A percentile compares a stretch with the other conserved stretches of the same genome.
phyloP scores from a whole-genome alignment of 2,329 filamentous ascomycete species.

The Furcasterigmium sp. region DNA sequence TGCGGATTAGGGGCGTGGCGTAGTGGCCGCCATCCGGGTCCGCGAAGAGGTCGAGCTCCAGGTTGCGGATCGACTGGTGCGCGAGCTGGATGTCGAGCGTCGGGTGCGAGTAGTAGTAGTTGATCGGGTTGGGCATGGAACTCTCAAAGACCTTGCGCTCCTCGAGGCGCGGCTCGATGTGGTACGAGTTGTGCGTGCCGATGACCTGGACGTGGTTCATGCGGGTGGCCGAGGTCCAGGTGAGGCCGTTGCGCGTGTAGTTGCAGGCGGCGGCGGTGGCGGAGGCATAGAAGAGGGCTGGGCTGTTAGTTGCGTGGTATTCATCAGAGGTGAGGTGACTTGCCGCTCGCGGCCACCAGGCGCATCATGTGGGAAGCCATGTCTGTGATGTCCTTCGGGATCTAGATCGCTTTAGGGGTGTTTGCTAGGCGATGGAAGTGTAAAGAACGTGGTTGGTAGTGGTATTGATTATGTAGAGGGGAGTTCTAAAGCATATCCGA shows the following conservation, averaged over 20 bases:
- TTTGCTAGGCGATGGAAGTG: too few relatives aligned
- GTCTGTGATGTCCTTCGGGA: neutral
- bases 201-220: constrained; percentile 48
- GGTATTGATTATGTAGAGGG: too few relatives aligned
- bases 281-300: constrained; percentile 7
- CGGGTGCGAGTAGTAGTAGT: constrained; percentile 43
- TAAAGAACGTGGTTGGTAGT: too few relatives aligned
- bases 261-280: constrained; percentile 4
- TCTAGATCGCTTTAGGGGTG: too few relatives aligned
- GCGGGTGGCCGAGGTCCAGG: constrained; percentile 28
- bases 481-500: too few relatives aligned
- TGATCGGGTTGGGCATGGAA: constrained; percentile 26
- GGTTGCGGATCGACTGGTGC: constrained; percentile 37
- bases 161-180: constrained; percentile 35
- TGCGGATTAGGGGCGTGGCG: constrained; percentile 36
- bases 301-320: neutral
- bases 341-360: constrained; percentile 6
- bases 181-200: constrained; percentile 47
- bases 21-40: constrained; percentile 43
- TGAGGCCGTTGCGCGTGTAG: constrained; percentile 22
- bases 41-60: constrained; percentile 44
- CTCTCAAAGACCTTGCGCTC: constrained; percentile 33
- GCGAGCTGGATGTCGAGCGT: constrained; percentile 35
- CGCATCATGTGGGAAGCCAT: constrained; percentile 1
- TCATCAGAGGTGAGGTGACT: neutral